Base-by-base conservation (phyloP, 1,284 basidiomycete species). In the Leccinum griseonigrum region DNA sequence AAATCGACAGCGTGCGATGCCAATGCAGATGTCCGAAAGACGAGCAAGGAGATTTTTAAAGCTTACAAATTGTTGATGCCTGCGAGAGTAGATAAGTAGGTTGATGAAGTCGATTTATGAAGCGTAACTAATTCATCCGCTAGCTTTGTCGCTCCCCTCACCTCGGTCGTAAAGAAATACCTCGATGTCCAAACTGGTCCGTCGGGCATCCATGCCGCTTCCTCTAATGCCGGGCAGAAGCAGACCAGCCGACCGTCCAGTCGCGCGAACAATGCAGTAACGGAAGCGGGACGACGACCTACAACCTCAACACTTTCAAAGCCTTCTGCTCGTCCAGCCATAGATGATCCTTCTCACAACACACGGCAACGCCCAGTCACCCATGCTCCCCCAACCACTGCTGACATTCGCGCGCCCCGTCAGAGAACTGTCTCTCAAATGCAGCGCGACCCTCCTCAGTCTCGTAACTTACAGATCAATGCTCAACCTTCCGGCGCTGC, bases 151-250 rank as follows among this genome's bases (percentile, higher is more conserved):
- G 79, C 80, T 3, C 91, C 91, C 4, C 79, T 94, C 22, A 88
- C 89, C 2, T 92, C 92, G 4, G 88, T 85, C 2, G 85, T 86
- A 59, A 87, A 83, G 68, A 92, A 91, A 73, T 93, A 93, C 71
- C 83, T 94, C 3, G 85, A 90, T 63, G 80, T 94, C 57, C 81
- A 81, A 62, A 28, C 68, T 2, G 71, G 75, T 4, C 61, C 65
- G 18, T 53, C 51, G 1, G 57, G 57, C 4, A 31, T 7, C 8
- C 58, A 55, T 16, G 29, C 31, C 34, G 8, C 16, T 34, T 54
- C 58, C 26, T 59, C 64, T 10, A 56, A 50, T 48, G 46, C 10
- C 18, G 58, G 50, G 18, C 68, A 60, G 56, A 69, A 62, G 55
- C 70, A 64, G 56, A 31, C 53, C 63, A 61, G 76, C 72, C 68